Percentiles rank a stretch among this genome's conserved stretches.
Conservation (phyloP, 306 rosid species). For the Prunus salicina region DNA sequence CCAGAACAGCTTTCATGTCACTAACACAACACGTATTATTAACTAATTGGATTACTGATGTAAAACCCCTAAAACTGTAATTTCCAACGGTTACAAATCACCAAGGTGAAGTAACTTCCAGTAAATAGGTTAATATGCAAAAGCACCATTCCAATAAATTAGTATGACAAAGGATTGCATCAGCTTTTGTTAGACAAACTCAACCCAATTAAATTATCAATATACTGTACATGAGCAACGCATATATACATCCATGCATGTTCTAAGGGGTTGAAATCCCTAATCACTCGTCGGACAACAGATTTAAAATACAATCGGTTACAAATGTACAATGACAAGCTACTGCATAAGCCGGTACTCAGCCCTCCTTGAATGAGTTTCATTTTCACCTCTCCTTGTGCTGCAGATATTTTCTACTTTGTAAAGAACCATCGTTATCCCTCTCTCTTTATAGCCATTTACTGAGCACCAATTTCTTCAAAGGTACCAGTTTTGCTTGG, state of each 20-base stretch:
- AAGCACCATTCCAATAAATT: too few species aligned
- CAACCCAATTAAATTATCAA: neutral
- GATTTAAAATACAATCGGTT: neutral
- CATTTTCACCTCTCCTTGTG: neutral
- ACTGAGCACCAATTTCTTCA: neutral
- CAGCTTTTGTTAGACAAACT: slow-evolving; percentile 1
- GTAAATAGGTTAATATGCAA: neutral
- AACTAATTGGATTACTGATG: too few species aligned
- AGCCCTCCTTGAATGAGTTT: neutral
- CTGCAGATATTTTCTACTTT: neutral
- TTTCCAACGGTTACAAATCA: too few species aligned
- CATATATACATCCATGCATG: neutral
- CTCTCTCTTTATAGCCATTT: neutral
- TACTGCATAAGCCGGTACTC: neutral
- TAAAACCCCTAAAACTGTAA: too few species aligned
- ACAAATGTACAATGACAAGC: slow-evolving; percentile 1
- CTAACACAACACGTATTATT: too few species aligned
- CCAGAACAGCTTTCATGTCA: too few species aligned
- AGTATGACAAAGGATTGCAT: neutral
- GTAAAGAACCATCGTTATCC: neutral
- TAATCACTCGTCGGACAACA: neutral
- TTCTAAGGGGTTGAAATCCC: neutral
- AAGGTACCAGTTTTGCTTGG: neutral
- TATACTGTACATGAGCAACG: neutral
- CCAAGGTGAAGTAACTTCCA: neutral